A percentile compares a stretch with the other conserved stretches of the same genome.
Conservation (phyloP, 176 grass and related monocot genomes). For the Pharus latifolius region DNA sequence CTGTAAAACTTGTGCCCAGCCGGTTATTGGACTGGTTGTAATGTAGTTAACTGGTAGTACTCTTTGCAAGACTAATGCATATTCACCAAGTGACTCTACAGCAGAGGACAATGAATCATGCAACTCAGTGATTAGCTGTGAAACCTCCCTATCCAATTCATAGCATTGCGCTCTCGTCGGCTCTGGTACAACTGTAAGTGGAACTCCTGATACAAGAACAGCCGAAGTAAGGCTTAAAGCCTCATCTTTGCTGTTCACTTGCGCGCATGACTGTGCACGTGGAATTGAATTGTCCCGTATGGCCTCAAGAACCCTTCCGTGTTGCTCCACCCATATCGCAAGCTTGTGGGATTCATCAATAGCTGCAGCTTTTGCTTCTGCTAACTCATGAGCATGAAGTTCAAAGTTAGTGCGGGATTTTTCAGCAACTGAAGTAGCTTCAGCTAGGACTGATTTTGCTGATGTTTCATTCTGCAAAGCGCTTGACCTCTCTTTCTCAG, state of each 20-base stretch:
- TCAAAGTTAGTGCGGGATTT: constrained; percentile 68
- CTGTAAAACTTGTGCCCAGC: constrained; percentile 91
- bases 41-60: constrained; percentile 76
- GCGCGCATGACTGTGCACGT: constrained; percentile 22
- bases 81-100: constrained; percentile 59
- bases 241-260: constrained; percentile 46
- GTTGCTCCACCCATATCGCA: constrained; percentile 75
- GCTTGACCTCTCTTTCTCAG: constrained; percentile 84
- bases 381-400: constrained; percentile 62
- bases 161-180: constrained; percentile 72
- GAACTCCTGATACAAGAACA: constrained; percentile 70
- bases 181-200: constrained; percentile 90
- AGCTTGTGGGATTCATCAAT: constrained; percentile 67
- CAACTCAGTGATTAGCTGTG: constrained; percentile 70
- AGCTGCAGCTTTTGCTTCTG: constrained; percentile 54
- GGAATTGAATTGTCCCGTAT: constrained; percentile 50
- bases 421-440: constrained; percentile 70
- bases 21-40: constrained; percentile 66
- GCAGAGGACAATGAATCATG: constrained; percentile 60
- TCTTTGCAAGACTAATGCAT: constrained; percentile 67
- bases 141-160: constrained; percentile 90
- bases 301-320: constrained; percentile 70
- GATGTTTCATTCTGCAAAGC: constrained; percentile 78
- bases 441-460: constrained; percentile 65
- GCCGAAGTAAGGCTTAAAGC: constrained; percentile 74